A percentile compares a stretch with the other conserved stretches of the same genome.
These are phyloP conservation scores for Candida chauliodis DNA, from an alignment of 805 yeast species.

Conservation along the genomic window DNA sequence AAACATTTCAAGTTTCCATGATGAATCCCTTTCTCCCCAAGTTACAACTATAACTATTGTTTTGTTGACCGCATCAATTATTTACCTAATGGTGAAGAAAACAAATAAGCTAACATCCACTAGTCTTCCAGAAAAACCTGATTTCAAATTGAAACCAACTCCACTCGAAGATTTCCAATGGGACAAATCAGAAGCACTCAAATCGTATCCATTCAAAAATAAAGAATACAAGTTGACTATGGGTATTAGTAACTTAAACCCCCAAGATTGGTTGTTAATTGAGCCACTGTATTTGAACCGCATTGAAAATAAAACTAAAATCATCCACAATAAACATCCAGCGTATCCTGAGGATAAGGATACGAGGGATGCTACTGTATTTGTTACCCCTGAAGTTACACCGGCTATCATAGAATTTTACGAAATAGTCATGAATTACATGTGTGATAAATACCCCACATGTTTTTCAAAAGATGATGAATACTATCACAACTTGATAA, in stretches of 20 bases:
- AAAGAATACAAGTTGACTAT: slow-evolving; percentile 60
- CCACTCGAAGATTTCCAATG: slow-evolving; percentile 25
- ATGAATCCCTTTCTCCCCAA: no score
- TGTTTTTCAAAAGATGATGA: slow-evolving; percentile 20
- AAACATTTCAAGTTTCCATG: no score
- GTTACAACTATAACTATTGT: no score
- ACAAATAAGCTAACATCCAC: not conserved
- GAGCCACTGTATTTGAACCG: slow-evolving; percentile 31
- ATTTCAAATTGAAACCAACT: slow-evolving; percentile 10
- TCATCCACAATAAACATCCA: slow-evolving; percentile 31
- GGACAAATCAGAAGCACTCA: slow-evolving; percentile 20
- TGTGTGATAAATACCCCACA: slow-evolving; percentile 39
- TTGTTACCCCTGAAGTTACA: slow-evolving; percentile 28
- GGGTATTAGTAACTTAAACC: slow-evolving; percentile 47
- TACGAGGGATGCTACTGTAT: slow-evolving; percentile 26
- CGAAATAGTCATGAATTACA: slow-evolving; percentile 24
- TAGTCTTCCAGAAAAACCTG: not conserved
- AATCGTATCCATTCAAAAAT: slow-evolving; percentile 53
- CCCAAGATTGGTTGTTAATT: slow-evolving; percentile 40
- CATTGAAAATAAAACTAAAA: slow-evolving; percentile 23
- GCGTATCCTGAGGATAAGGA: slow-evolving; percentile 26
- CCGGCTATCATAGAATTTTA: slow-evolving; percentile 37
- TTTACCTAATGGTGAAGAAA: no score
- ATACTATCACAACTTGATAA: slow-evolving; percentile 24
- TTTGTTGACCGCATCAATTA: no score